Base-by-base conservation (phyloP, 1,284 basidiomycete genomes). In the Leccinum angustisporum region DNA sequence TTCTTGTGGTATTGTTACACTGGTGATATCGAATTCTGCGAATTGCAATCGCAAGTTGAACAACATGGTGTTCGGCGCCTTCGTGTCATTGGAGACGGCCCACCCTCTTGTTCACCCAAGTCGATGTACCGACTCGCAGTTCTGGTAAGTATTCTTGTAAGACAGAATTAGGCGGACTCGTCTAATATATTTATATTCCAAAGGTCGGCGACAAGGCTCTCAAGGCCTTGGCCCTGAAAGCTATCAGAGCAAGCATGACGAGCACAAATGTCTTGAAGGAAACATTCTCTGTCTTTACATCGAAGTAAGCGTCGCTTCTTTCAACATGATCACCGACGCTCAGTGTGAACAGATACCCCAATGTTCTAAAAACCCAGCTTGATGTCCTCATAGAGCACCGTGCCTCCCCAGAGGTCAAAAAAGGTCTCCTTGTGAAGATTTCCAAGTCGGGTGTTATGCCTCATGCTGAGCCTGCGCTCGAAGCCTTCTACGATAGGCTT, bases 1-100 rank as follows among this genome's bases (percentile, higher is more conserved):
- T 74, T 75, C 38, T 30, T 74, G 36, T 74, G 70, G 63, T 74
- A 74, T 36, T 72, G 72, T 40, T 75, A 75, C 31, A 73, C 69
- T 31, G 72, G 71, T 25, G 51, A 50, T 9, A 33, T 75, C 52
- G 50, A 62, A 30, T 72, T 74, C 57, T 57, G 33, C 27, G 50
- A 57, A 48, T 54, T 72, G 25, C 71, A 48, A 31, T 74, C 73
- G 8, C 72, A 72, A 57, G 48, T 43, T 1, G 46, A 18, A 30
- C 53, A 61, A n/a, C n/a, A 61, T 3, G 59, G 60, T 43, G 6
- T 33, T 58, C 55, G 21, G 5, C 58, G 16, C 43, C 18, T 53
- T 13, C 56, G 30, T 11, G 51, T 21, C 9, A 18, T 48, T 16
- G 54, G 61, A 56, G 60, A 58, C 2, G 57, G 48, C 2, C 67